phyloP scores from a whole-genome alignment of 139 green algal genomes.

The Chlorella sorokiniana region DNA sequence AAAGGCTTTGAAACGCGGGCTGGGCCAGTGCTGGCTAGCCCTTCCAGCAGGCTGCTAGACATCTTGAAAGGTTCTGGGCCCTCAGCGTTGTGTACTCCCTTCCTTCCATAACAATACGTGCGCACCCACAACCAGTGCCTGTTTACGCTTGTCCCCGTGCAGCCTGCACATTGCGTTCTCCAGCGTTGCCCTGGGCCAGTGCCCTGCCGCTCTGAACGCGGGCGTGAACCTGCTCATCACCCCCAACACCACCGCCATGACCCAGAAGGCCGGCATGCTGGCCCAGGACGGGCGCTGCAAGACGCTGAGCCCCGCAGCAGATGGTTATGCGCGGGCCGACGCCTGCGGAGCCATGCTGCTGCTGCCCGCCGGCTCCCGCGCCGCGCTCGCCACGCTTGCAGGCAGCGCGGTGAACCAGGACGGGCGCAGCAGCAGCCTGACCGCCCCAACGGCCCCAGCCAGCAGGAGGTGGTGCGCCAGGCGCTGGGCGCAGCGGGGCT shows the following conservation, averaged over 20 bases:
- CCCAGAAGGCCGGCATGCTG: conserved; percentile 77
- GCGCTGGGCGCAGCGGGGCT: conserved; percentile 32
- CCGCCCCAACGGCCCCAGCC: conserved; percentile 65
- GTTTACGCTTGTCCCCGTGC: neutral
- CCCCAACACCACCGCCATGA: conserved; percentile 74
- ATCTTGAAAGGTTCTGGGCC: too few species aligned
- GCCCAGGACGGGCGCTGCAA: conserved; percentile 83
- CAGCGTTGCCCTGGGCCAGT: conserved; percentile 68
- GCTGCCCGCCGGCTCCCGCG: neutral
- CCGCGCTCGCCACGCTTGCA: conserved; percentile 31
- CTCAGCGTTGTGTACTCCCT: too few species aligned
- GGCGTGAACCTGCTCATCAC: conserved; percentile 81
- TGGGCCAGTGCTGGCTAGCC: neutral
- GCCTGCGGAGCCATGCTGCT: conserved; percentile 54
- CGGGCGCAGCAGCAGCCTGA: conserved; percentile 64
- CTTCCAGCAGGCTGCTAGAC: too few species aligned
- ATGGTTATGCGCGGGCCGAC: conserved; percentile 52
- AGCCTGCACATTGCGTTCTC: conserved; percentile 37
- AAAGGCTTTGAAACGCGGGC: neutral
- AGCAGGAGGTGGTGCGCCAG: conserved; percentile 52
- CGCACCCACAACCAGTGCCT: neutral
- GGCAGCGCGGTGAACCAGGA: conserved; percentile 71
- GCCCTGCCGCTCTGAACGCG: conserved; percentile 45
- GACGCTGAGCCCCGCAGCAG: conserved; percentile 74
- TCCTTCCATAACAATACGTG: too few species aligned